These are phyloP conservation scores for Mucor mucedo DNA, from an alignment of 371 early-diverging fungal species.

Conservation along the genomic window DNA sequence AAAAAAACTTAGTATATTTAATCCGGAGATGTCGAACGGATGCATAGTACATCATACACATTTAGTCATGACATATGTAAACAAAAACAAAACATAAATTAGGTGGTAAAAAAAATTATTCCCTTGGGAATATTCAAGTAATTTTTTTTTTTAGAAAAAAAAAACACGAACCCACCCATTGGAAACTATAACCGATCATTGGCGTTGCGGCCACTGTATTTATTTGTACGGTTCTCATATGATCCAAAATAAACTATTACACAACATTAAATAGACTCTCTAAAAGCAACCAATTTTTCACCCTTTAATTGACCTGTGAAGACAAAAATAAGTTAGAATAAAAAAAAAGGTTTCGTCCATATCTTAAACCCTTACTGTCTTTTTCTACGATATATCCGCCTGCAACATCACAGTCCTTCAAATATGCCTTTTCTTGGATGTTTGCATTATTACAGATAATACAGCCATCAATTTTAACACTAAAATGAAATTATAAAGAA, in stretches of 20 bases:
- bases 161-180: too few relatives aligned
- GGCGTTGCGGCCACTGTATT: background rate
- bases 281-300: constrained; percentile 53
- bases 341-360: background rate
- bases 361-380: constrained; percentile 57
- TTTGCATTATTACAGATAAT: constrained; percentile 85
- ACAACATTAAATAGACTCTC: constrained; percentile 41
- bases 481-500: constrained; percentile 33
- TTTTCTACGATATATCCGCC: constrained; percentile 71
- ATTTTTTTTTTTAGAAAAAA: too few relatives aligned
- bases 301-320: constrained; percentile 51
- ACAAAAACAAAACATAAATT: too few relatives aligned
- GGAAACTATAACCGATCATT: too few relatives aligned
- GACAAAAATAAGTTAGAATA: too few relatives aligned
- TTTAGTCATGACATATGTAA: too few relatives aligned
- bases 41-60: too few relatives aligned
- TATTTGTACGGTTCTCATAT: constrained; percentile 8
- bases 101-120: too few relatives aligned
- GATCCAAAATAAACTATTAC: background rate
- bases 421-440: constrained; percentile 73
- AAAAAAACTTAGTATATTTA: too few relatives aligned
- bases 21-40: too few relatives aligned
- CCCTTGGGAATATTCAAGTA: too few relatives aligned
- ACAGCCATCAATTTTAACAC: constrained; percentile 90
- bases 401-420: constrained; percentile 95